Percentiles rank a stretch among this genome's conserved stretches.
Evolutionary conservation across 768 basidiomycete genomes (phyloP).

Genomic region (Trichaptum fuscoviolaceum): DNA sequence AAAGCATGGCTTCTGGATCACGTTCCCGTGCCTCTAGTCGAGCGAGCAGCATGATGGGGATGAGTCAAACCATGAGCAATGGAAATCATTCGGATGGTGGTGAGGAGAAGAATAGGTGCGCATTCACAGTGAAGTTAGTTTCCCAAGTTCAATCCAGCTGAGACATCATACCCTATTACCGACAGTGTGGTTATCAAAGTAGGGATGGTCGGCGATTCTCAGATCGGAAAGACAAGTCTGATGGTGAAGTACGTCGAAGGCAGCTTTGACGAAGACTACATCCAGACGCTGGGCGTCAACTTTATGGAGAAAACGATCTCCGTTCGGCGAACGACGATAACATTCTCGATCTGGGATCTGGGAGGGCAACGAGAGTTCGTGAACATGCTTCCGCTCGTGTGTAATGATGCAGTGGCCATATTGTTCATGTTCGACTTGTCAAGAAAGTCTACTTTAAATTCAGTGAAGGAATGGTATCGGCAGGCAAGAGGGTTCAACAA

Average conservation of each 20-base stretch:
- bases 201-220: constrained; percentile 99
- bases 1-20: neutral
- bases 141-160: neutral
- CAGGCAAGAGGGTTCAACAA: constrained; percentile 99
- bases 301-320: constrained; percentile 99
- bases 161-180: neutral
- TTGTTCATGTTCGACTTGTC: constrained; percentile 99
- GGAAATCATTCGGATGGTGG: constrained; percentile 55
- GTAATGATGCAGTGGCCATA: constrained; percentile 99
- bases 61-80: constrained; percentile 21
- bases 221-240: constrained; percentile 98
- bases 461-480: constrained; percentile 99
- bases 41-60: neutral
- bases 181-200: constrained; percentile 92
- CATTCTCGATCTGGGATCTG: constrained; percentile 99
- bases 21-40: constrained; percentile 2
- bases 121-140: constrained; percentile 10
- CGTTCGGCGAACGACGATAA: constrained; percentile 96
- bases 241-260: constrained; percentile 99
- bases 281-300: constrained; percentile 99
- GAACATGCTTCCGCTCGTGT: constrained; percentile 97
- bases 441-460: constrained; percentile 95
- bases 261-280: constrained; percentile 98
- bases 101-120: constrained; percentile 71
- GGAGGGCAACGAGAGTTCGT: constrained; percentile 98